These are phyloP conservation scores for Kurtzmaniella quercitrusa DNA, from an alignment of 1,139 yeast genomes.

Conservation along the genomic window DNA sequence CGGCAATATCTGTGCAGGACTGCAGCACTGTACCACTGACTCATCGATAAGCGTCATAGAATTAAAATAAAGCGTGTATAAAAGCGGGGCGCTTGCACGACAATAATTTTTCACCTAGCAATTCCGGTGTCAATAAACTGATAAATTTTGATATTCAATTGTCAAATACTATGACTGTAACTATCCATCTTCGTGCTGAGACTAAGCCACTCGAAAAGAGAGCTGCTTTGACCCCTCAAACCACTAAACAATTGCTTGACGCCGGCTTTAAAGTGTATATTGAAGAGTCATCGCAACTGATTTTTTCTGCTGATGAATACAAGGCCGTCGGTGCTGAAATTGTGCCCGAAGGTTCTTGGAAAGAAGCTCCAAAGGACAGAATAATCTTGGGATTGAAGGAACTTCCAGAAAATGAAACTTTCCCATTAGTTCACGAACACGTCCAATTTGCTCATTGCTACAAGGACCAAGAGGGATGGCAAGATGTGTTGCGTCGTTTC, in stretches of 20 bases:
- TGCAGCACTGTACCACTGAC: neutral
- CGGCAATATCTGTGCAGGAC: no score
- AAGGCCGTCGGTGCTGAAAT: slow-evolving; percentile 76
- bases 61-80: neutral
- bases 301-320: slow-evolving; percentile 73
- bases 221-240: slow-evolving; percentile 91
- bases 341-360: slow-evolving; percentile 94
- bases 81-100: neutral
- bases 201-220: slow-evolving; percentile 96
- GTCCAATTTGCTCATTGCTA: slow-evolving; percentile 98
- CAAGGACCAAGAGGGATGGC: slow-evolving; percentile 97
- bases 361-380: slow-evolving; percentile 81
- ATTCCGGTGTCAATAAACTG: no score
- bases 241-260: slow-evolving; percentile 76
- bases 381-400: slow-evolving; percentile 92
- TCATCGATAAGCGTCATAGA: neutral
- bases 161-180: slow-evolving; percentile 30
- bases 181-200: slow-evolving; percentile 86
- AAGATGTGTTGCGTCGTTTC: slow-evolving; percentile 82
- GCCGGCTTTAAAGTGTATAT: slow-evolving; percentile 88
- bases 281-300: slow-evolving; percentile 82
- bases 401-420: slow-evolving; percentile 82
- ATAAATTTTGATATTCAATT: neutral
- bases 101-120: neutral
- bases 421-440: slow-evolving; percentile 93